phyloP scores from a whole-genome alignment of 2,329 filamentous ascomycete species.

The Cladosporium sp. region DNA sequence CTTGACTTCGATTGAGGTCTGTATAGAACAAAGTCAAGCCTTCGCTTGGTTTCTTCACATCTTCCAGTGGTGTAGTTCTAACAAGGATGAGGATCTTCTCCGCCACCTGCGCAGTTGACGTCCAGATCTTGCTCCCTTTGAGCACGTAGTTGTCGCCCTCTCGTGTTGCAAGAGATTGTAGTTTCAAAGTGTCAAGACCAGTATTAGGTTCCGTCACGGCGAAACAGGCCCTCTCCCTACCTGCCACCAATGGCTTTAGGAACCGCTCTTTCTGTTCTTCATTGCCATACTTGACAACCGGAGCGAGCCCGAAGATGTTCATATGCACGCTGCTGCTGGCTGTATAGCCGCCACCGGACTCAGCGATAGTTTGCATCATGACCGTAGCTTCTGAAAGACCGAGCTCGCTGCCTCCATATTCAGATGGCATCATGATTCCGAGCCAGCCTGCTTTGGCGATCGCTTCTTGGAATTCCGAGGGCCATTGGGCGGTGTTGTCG shows the following conservation, averaged over 20 bases:
- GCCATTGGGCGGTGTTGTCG: conserved; percentile 37
- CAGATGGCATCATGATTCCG: conserved; percentile 42
- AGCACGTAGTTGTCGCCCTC: conserved; percentile 36
- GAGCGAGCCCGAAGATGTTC: conserved; percentile 47
- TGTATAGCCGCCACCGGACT: conserved; percentile 42
- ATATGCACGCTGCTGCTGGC: conserved; percentile 43
- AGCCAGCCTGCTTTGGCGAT: conserved; percentile 43
- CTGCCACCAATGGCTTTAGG: conserved; percentile 38
- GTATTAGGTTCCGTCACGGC: conserved; percentile 43
- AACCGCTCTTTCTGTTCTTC: conserved; percentile 40
- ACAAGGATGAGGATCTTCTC: conserved; percentile 43
- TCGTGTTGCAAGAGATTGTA: conserved; percentile 35
- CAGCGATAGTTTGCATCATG: conserved; percentile 48
- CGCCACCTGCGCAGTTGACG: conserved; percentile 42
- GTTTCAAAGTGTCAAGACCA: conserved; percentile 40
- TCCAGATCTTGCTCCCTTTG: conserved; percentile 43
- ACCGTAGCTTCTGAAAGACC: conserved; percentile 41
- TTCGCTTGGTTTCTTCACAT: conserved; percentile 39
- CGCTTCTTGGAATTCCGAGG: conserved; percentile 37
- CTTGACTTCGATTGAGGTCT: conserved; percentile 34
- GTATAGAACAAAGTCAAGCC: conserved; percentile 46
- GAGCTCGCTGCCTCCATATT: conserved; percentile 40
- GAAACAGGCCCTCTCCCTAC: conserved; percentile 40
- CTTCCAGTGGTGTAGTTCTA: conserved; percentile 38
- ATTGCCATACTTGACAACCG: conserved; percentile 42